Conservation (phyloP, 1,284 basidiomycete species). For the Microstroma glucosiphilum region DNA sequence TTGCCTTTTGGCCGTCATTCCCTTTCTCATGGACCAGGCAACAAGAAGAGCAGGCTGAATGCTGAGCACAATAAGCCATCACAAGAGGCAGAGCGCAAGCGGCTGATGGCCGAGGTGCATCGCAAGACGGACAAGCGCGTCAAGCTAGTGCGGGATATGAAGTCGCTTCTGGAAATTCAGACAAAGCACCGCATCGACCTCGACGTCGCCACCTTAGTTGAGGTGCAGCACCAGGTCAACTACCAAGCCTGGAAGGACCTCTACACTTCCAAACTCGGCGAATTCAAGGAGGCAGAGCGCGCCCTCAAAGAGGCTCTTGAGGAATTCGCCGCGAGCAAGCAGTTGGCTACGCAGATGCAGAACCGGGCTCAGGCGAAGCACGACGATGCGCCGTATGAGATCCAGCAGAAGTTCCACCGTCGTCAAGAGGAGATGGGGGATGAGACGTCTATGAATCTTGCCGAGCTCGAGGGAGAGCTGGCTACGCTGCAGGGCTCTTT, state of each 20-base stretch:
- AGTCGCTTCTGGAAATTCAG: conserved; percentile 6
- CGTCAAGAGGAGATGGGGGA: conserved; percentile 5
- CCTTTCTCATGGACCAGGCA: neutral
- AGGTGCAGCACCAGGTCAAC: conserved; percentile 5
- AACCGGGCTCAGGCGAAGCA: conserved; percentile 9
- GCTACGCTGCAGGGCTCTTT: conserved; percentile 13
- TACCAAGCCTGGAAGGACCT: conserved; percentile 4
- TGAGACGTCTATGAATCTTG: neutral
- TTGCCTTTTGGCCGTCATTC: no score
- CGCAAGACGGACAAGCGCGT: conserved; percentile 10
- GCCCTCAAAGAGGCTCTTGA: conserved; percentile 11
- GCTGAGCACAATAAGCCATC: conserved; percentile 8
- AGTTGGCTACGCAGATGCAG: conserved; percentile 7
- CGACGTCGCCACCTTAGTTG: conserved; percentile 8
- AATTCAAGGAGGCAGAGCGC: conserved; percentile 12
- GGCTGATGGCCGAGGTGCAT: neutral
- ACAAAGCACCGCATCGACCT: conserved; percentile 8
- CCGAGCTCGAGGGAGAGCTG: conserved; percentile 15
- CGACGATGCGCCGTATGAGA: conserved; percentile 4
- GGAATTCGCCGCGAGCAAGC: conserved; percentile 14
- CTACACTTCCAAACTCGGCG: conserved; percentile 8
- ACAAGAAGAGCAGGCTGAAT: conserved; percentile 8
- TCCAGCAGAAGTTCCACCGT: conserved; percentile 8
- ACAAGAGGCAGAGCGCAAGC: conserved; percentile 5
- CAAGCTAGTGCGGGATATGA: conserved; percentile 14